Evolutionary conservation across 306 rosid species (phyloP), one percentile per base, ranked within the genome.

Genomic region (Arachis hypogaea): DNA sequence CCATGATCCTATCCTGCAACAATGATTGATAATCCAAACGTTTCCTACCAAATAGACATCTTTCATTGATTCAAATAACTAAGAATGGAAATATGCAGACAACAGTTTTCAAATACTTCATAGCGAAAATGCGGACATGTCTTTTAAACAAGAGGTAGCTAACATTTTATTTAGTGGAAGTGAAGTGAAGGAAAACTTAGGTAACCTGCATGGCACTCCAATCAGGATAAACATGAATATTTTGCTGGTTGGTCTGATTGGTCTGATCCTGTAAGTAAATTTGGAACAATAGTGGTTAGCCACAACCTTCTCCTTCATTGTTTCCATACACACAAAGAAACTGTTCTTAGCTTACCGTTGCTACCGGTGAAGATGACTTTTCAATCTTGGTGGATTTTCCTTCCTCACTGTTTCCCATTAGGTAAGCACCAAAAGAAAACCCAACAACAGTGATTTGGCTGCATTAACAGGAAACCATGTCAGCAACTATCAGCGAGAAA

Each of bases 151-250:
- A 71, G 46, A 69, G 47, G 30, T 30, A 71, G 68, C 14, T 61
- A 30, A 71, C 30, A 12, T 28, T 4, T 33, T 33, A 33, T 33
- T 33, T 33, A 33, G 38, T 2, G 3, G 38, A 33, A 33, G 38
- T 33, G 71, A 61, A 57, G 47, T 30, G 28, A 66, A 50, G 66
- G 68, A 72, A 62, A 50, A 61, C 69, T 42, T 58, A 62, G 58
- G 47, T 68, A 85, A 95, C 99, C 97, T 95, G 99, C 98, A 95
- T 88, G 55, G 99, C 85, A 59, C 92, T 89, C 99, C 99, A 95
- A 76, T 95, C 99, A 82, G 93, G 90, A 82, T 90, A 90, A 59
- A 87, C 90, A 59, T 92, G 92, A 63, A 87, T 1, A 76, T 81
- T 89, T 51, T 85, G 42, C 72, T 80, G 97, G 82, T 76, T 80